Base-by-base conservation (phyloP, 1,139 yeast species). In the Pichia sp. region DNA sequence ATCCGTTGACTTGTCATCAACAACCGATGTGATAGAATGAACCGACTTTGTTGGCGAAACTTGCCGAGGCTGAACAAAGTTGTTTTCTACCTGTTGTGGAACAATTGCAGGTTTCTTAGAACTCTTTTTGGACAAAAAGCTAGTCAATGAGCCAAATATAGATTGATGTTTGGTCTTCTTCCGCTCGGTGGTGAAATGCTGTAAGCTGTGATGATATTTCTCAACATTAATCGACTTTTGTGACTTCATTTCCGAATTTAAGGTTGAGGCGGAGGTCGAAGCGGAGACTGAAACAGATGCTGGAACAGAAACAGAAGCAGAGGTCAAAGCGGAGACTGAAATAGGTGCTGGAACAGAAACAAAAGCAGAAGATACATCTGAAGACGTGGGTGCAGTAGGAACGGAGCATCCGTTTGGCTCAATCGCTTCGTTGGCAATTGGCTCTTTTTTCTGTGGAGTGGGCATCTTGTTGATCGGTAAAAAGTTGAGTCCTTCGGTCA, bases 151-250 rank as follows among this genome's bases (percentile, higher is more conserved):
- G 5, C 52, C 54, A 45, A 56, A 56, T 19, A 56, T 40, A 1
- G 56, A 53, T 45, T 51, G 48, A n/a, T 32, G 51, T 16, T 30
- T 45, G 4, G 42, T 40, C 16, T 44, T 47, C 6, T 36, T 49
- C 1, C 34, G 45, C 10, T 49, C 34, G n/a, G 16, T 19, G 15
- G 15, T 4, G 1, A 23, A n/a, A 13, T 16, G 30, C 10, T 31
- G 38, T 8, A 52, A 13, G 38, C 55, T 55, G 31, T 55, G 47
- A 43, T 55, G 52, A 19, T 55, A 55, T 40, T 55, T 55, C 3
- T 36, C 46, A 15, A 52, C 11, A 36, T 52, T 34, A 6, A 52
- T 49, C 10, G n/a, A 8, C 10, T 16, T 42, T 15, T 50, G 45
- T 30, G 40, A 4, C 11, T 32, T 16, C 15, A 10, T 15, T 30